Evolutionary conservation across 192 early-diverging fungal genomes (phyloP), one percentile per base, ranked within the genome.

Genomic region (Powellomyces hirtus): DNA sequence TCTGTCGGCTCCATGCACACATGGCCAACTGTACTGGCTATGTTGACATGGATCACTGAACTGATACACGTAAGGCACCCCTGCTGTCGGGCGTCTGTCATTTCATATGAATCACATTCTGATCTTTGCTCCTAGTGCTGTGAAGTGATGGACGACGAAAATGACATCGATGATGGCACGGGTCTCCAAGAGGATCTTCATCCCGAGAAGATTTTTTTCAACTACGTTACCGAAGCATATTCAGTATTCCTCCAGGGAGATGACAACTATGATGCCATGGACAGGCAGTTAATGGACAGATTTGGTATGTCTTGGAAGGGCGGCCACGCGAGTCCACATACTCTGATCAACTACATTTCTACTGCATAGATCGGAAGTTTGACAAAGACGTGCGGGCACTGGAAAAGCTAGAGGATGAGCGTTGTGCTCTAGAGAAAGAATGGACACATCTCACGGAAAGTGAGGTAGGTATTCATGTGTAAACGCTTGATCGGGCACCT

Each of bases 11-110:
- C 83, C 5, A 75, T 86, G 73, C 87, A 90, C n/a, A 79, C 88
- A 3, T 89, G 88, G 89, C 89, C 88, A 8, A 76, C 78, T 0
- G 77, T 89, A 11, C 71, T 91, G 51, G 91, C 83, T 0, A 85
- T 86, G 79, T 72, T 93, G 40, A 74, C 83, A 29, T 93, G 91
- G 91, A 78, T 93, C 75, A 86, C 92, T 1, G 89, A 91, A 69
- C 72, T 90, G 22, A 81, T 86, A 42, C n/a, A 68, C 73, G 85
- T 85, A 77, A 16, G 70, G 6, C 24, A 16, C 22, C 29, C 30
- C 14, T 1, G 11, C 18, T n/a, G 53, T 45, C 13, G 50, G 13
- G 60, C 13, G 22, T 46, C 18, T 46, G 18, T 22, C 18, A 46
- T 22, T 13, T 27, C 20, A 22, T 56, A 22, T 56, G 27, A 27